Percentiles rank a stretch among this genome's conserved stretches.
Conservation (phyloP, 139 green algal species). For the Chlorella sp. region DNA sequence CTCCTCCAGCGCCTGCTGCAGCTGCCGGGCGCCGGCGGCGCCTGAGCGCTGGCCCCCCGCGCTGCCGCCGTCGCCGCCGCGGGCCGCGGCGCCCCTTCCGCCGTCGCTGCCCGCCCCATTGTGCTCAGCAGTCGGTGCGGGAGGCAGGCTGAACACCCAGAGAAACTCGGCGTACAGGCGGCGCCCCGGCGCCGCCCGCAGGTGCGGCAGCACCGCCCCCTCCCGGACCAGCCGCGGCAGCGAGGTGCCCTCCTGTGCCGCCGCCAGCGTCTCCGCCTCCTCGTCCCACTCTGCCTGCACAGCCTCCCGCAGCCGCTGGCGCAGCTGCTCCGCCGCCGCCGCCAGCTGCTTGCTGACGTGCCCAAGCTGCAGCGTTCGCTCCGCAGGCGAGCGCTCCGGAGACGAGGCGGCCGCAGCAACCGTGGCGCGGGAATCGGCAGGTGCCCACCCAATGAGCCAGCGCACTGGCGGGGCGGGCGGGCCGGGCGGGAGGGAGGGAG, state of each 20-base stretch:
- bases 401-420: too few relatives aligned
- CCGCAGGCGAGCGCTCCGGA: too few relatives aligned
- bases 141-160: slow-evolving; percentile 22
- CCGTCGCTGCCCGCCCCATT: background rate
- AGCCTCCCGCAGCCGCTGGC: background rate
- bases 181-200: background rate
- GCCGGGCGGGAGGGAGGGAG: too few relatives aligned
- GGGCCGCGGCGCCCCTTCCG: background rate
- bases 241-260: slow-evolving; percentile 8
- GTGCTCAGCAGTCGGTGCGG: too few relatives aligned
- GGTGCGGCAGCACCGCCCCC: slow-evolving; percentile 21
- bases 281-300: slow-evolving; percentile 29
- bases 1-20: too few relatives aligned
- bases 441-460: too few relatives aligned
- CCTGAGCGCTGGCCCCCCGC: too few relatives aligned
- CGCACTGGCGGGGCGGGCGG: too few relatives aligned
- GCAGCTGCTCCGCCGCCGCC: slow-evolving; percentile 7
- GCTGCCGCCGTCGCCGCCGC: background rate
- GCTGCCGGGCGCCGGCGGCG: background rate
- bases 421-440: too few relatives aligned
- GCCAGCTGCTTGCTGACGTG: background rate
- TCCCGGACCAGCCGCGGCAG: background rate
- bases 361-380: too few relatives aligned
- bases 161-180: slow-evolving; percentile 35
- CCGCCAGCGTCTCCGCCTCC: slow-evolving; percentile 2